These are phyloP conservation scores for Actinidia arguta DNA, from an alignment of 179 eudicot genomes.

Conservation along the genomic window DNA sequence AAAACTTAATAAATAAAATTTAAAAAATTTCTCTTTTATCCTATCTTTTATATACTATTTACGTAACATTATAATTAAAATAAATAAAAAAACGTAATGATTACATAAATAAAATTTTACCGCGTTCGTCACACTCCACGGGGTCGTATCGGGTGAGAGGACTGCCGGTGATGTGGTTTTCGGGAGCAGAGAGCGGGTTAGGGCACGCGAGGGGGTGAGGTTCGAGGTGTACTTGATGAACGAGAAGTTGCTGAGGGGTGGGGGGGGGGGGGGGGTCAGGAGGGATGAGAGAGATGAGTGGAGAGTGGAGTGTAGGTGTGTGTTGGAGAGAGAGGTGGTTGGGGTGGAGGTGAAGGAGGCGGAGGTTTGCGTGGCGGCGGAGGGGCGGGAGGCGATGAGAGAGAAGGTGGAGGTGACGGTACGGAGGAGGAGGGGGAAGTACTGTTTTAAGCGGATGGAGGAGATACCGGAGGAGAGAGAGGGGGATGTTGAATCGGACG, in stretches of 20 bases:
- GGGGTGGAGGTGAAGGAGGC: conserved; percentile 24
- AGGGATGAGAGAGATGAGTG: conserved; percentile 38
- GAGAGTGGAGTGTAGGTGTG: conserved; percentile 55
- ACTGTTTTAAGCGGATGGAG: conserved; percentile 39
- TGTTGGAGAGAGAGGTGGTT: conserved; percentile 24
- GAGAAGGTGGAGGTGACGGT: conserved; percentile 35
- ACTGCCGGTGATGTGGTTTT: conserved; percentile 17
- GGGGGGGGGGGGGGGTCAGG: conserved; percentile 54
- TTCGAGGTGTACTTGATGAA: conserved; percentile 57
- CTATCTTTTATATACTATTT: too few relatives aligned
- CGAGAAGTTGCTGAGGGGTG: conserved; percentile 44
- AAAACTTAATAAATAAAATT: too few relatives aligned
- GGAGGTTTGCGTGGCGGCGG: conserved; percentile 35
- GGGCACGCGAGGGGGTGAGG: conserved; percentile 43
- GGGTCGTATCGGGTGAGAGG: conserved; percentile 28
- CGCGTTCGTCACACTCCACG: conserved; percentile 56
- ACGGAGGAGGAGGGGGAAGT: conserved; percentile 18
- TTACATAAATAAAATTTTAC: too few relatives aligned
- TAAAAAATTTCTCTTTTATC: too few relatives aligned
- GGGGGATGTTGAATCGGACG: conserved; percentile 29
- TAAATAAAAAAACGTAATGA: too few relatives aligned
- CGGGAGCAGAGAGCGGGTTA: conserved; percentile 45
- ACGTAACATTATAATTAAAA: too few relatives aligned
- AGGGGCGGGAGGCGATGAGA: conserved; percentile 26
- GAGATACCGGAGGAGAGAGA: conserved; percentile 65